Conservation (phyloP, 176 grass and related monocot genomes). For the Eragrostis curvula region DNA sequence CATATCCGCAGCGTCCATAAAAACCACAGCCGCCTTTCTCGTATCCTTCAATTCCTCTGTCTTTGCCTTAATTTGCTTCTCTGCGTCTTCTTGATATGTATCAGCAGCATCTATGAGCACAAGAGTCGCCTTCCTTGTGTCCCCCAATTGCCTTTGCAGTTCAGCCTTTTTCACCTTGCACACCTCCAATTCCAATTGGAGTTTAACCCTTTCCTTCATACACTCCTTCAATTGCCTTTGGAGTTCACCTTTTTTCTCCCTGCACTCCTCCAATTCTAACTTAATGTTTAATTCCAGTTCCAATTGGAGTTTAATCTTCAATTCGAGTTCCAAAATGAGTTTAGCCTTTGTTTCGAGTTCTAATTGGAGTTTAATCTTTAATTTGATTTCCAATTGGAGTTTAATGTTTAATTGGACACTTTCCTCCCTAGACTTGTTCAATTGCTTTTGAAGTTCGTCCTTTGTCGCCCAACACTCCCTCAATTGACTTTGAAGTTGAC, state of each 20-base stretch:
- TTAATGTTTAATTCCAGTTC: conserved; percentile 11
- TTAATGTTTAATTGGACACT: too few relatives aligned
- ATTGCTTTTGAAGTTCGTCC: background rate
- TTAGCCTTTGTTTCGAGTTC: conserved; percentile 12
- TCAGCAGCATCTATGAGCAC: too few relatives aligned
- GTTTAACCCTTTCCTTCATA: conserved; percentile 15
- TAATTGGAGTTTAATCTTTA: background rate
- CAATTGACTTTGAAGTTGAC: background rate
- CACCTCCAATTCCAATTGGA: conserved; percentile 9
- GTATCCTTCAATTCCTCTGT: too few relatives aligned
- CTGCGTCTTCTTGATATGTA: too few relatives aligned
- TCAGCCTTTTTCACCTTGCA: background rate
- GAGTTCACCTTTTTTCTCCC: background rate
- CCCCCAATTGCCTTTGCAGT: too few relatives aligned
- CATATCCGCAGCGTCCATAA: too few relatives aligned
- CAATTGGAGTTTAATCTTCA: conserved; percentile 19
- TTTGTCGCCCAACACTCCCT: background rate
- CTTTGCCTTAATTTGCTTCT: too few relatives aligned
- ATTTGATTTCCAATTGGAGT: too few relatives aligned
- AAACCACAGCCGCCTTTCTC: too few relatives aligned
- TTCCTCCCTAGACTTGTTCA: background rate
- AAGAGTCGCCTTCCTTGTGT: too few relatives aligned
- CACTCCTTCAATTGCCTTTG: conserved; percentile 18
- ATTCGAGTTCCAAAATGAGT: conserved; percentile 17
- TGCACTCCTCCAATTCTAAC: conserved; percentile 10